Base-by-base conservation (phyloP, 257 asterid species). In the Mitragyna speciosa region DNA sequence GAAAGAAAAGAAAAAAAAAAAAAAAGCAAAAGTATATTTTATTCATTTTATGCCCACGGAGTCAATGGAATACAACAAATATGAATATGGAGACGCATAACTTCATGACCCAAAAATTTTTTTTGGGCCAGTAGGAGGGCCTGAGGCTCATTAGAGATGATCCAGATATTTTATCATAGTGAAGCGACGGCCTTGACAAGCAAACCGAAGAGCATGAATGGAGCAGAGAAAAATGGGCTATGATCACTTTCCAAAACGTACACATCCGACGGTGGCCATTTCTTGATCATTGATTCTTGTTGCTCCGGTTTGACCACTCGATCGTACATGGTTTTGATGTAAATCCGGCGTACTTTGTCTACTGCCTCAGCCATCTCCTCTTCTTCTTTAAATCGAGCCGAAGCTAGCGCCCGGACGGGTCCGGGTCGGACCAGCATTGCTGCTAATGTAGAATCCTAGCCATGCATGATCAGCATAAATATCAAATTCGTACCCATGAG, bases 201-300 rank as follows among this genome's bases (percentile, higher is more conserved):
- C 85, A 93, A 76, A 39, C 91, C 92, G 66, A 91, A 87, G 0
- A 95, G 82, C 56, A 74, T 26, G 52, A 90, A 85, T 0, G 99
- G 99, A 56, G 97, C 88, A 16, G 98, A 95, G 85, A 95, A 93
- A 83, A 91, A 90, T 16, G 99, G 97, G 82, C 93, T 89, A 70
- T 95, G 99, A 86, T 95, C 99, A 69, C 88, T 90, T 43, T 93
- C 97, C 89, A 95, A 73, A 10, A 45, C 84, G 83, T 89, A 89
- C 31, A 91, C 93, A 51, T 76, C 76, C 0, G 84, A 58, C 14
- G 98, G 98, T 7, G 87, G 90, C 98, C 98, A 95, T 82, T 81
- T 89, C 84, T 82, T 82, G 81, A 90, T 85, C 98, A 95, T 93
- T 0, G 91, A 88, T 15, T 89, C 95, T 82, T 95, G 98, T 26